Evolutionary conservation across 371 early-diverging fungal genomes (phyloP), one percentile per base, ranked within the genome.

Genomic region (Rhizomucor pusillus): DNA sequence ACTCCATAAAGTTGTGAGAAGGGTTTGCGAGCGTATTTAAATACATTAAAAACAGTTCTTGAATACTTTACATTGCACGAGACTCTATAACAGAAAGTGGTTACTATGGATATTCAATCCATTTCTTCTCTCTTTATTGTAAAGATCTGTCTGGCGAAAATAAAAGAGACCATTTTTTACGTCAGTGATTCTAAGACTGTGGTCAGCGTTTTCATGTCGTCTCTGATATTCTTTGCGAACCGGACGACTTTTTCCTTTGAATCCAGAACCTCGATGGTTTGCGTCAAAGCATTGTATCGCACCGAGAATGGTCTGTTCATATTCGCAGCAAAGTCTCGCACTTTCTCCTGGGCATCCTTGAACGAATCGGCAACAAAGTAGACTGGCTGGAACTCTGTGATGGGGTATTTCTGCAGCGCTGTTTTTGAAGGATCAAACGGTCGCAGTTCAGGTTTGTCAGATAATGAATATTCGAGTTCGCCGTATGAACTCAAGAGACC

Each of bases 361-460:
- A 98, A 97, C 47, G 89, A 89, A 22, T 95, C 94, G 3, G 97
- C 96, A 6, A 98, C 94, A 80, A 89, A 98, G 68, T 98, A 98
- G 14, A 88, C 59, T 3, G 96, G 95, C 73, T 98, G 98, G 84
- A 89, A 98, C 62, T 90, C 84, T 10, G 94, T 94, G 62, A 97
- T 92, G 19, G 96, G 95, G 71, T 94, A 98, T 67, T 86, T 84
- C 56, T 88, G 89, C 12, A 82, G 48, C 0, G 94, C 90, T 20
- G 93, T 87, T 64, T 83, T 82, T 44, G 79, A 75, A 14, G 95
- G 94, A 57, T 95, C 94, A 62, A 98, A 95, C 2, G 92, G 83
- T 35, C 76, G 71, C 44, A 79, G 65, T 65, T 91, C 85, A 20
- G 97, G 93, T 64, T 93, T 86, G 50, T 86, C 89, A 9, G 90